A percentile compares a stretch with the other conserved stretches of the same genome.
Evolutionary conservation across 345 rosid species (phyloP).

Genomic region (Aquilaria malaccensis): DNA sequence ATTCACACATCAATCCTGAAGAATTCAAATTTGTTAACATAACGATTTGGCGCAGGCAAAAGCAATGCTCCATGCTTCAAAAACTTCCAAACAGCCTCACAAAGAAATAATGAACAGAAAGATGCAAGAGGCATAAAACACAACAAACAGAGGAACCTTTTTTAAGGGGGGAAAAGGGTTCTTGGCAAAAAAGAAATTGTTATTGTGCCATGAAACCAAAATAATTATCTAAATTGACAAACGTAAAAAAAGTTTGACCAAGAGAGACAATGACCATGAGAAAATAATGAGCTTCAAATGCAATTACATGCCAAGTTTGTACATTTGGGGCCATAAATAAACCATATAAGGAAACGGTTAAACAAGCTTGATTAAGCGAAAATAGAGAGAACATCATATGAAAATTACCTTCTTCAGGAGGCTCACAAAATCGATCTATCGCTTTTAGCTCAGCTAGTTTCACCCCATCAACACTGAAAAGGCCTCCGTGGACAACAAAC

Average conservation of each 20-base stretch:
- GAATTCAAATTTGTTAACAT: conserved; percentile 5
- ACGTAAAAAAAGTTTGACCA: too few relatives aligned
- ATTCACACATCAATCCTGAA: conserved; percentile 91
- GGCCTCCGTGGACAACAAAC: conserved; percentile 96
- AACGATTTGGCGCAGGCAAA: too few relatives aligned
- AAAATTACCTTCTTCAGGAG: conserved; percentile 90
- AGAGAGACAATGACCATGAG: too few relatives aligned
- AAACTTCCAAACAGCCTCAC: too few relatives aligned
- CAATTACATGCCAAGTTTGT: neutral
- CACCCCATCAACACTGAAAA: conserved; percentile 93
- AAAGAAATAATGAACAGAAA: too few relatives aligned
- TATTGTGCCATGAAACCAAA: too few relatives aligned
- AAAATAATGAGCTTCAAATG: too few relatives aligned
- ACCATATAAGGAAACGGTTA: neutral
- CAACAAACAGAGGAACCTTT: too few relatives aligned
- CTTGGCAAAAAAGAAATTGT: too few relatives aligned
- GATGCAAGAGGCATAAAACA: too few relatives aligned
- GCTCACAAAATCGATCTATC: conserved; percentile 92
- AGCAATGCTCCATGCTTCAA: too few relatives aligned
- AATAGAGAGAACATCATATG: neutral
- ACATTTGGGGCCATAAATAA: too few relatives aligned
- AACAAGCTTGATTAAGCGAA: conserved; percentile 2
- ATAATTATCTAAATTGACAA: neutral
- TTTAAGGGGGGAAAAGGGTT: neutral
- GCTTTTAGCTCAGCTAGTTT: conserved; percentile 84